phyloP scores from a whole-genome alignment of 2,329 filamentous ascomycete species.

The Chaetomiaceae sp. region DNA sequence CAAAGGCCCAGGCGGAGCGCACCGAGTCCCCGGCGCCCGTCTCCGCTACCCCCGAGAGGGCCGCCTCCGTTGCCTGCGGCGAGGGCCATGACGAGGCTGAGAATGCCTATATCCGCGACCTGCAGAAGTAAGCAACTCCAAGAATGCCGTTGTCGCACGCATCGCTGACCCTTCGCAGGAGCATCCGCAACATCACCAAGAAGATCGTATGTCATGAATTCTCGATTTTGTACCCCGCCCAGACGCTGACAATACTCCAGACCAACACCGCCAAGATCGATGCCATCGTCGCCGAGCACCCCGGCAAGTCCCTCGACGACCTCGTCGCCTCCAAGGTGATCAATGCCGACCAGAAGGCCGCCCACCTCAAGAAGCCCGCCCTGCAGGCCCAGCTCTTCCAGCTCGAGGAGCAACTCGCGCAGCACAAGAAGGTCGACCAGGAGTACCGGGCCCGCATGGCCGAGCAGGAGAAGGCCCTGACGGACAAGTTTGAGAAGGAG shows the following conservation, averaged over 20 bases:
- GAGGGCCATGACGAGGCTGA: constrained; percentile 62
- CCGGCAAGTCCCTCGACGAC: constrained; percentile 67
- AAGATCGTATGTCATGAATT: constrained; percentile 69
- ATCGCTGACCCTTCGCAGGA: constrained; percentile 48
- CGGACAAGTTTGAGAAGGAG: constrained; percentile 49
- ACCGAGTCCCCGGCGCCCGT: constrained; percentile 54
- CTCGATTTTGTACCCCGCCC: no score
- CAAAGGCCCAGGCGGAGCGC: constrained; percentile 51
- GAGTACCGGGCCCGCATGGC: constrained; percentile 62
- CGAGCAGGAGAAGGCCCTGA: constrained; percentile 53
- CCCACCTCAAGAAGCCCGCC: constrained; percentile 70
- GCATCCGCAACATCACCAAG: constrained; percentile 87
- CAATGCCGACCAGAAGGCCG: constrained; percentile 75
- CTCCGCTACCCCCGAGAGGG: constrained; percentile 46
- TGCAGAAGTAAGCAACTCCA: constrained; percentile 68
- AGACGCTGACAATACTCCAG: constrained; percentile 37
- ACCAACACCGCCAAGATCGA: constrained; percentile 70
- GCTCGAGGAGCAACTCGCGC: constrained; percentile 67
- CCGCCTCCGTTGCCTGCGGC: constrained; percentile 42
- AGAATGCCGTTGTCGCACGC: neutral
- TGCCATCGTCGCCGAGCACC: constrained; percentile 62
- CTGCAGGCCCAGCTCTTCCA: constrained; percentile 65
- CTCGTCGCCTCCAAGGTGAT: constrained; percentile 68
- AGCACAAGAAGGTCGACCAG: constrained; percentile 71
- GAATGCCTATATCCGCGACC: constrained; percentile 77